phyloP scores from a whole-genome alignment of 768 basidiomycete species.

The Mycena haematopus region DNA sequence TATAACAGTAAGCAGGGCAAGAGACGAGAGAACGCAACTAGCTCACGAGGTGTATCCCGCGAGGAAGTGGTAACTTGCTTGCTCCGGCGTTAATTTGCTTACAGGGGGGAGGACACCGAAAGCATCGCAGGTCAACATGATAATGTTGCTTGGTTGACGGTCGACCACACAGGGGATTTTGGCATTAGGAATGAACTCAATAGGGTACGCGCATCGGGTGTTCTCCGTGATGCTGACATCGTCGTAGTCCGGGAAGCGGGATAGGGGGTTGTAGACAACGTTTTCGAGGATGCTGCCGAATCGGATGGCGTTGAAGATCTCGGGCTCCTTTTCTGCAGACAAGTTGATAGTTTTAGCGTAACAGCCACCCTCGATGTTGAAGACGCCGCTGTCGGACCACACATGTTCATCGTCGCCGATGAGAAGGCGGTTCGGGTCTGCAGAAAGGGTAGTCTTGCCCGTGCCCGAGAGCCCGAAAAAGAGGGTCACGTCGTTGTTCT shows the following conservation, averaged over 20 bases:
- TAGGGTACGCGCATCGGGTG: slow-evolving; percentile 99
- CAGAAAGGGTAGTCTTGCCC: slow-evolving; percentile 98
- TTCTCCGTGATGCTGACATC: slow-evolving; percentile 98
- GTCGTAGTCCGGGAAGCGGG: slow-evolving; percentile 91
- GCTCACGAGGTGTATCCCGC: slow-evolving; percentile 93
- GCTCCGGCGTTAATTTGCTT: slow-evolving; percentile 88
- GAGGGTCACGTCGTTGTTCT: slow-evolving; percentile 90
- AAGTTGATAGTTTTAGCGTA: slow-evolving; percentile 99
- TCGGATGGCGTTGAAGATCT: slow-evolving; percentile 93
- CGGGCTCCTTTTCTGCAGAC: slow-evolving; percentile 96
- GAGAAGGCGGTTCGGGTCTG: slow-evolving; percentile 90
- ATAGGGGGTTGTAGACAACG: slow-evolving; percentile 90
- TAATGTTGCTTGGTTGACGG: slow-evolving; percentile 90
- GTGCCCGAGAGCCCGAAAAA: slow-evolving; percentile 99
- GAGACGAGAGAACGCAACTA: neutral
- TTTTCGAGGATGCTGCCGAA: slow-evolving; percentile 99
- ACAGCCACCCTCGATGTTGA: slow-evolving; percentile 99
- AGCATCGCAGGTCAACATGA: slow-evolving; percentile 97
- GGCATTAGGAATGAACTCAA: slow-evolving; percentile 96
- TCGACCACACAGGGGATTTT: slow-evolving; percentile 90
- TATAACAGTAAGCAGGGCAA: slow-evolving; percentile 30
- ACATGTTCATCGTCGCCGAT: slow-evolving; percentile 99
- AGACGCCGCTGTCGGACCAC: slow-evolving; percentile 98
- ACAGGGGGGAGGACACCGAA: slow-evolving; percentile 98
- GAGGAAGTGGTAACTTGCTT: slow-evolving; percentile 97